A percentile compares a stretch with the other conserved stretches of the same genome.
phyloP scores from a whole-genome alignment of 345 rosid species.

The Arabis hirsuta region DNA sequence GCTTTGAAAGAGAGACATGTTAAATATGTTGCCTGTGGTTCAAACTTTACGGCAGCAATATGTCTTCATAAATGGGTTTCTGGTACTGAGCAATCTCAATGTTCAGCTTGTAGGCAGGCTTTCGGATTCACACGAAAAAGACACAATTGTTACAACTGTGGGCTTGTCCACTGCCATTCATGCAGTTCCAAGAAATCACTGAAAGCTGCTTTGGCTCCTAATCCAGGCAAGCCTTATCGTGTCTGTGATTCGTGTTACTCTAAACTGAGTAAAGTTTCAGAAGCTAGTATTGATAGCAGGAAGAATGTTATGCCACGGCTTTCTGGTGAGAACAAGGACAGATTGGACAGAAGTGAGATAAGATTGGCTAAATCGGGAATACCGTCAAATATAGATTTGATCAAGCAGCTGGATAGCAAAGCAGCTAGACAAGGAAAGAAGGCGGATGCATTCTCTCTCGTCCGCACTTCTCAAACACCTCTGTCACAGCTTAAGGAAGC shows the following conservation, averaged over 20 bases:
- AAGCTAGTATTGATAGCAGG: constrained; percentile 59
- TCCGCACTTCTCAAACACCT: constrained; percentile 73
- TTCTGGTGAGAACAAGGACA: constrained; percentile 92
- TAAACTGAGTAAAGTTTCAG: constrained; percentile 74
- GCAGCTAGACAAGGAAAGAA: constrained; percentile 94
- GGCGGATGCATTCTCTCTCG: constrained; percentile 75
- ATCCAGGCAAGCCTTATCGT: constrained; percentile 85
- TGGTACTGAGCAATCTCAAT: constrained; percentile 89
- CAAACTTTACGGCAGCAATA: constrained; percentile 81
- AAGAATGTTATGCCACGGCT: constrained; percentile 75
- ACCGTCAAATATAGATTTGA: constrained; percentile 84
- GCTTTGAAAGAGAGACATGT: constrained; percentile 91
- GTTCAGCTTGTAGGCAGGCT: constrained; percentile 91
- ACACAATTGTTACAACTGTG: constrained; percentile 97
- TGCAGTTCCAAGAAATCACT: constrained; percentile 88
- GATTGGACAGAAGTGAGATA: constrained; percentile 83
- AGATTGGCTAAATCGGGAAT: constrained; percentile 69
- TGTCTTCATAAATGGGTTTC: constrained; percentile 96
- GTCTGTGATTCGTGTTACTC: constrained; percentile 89
- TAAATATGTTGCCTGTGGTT: constrained; percentile 82
- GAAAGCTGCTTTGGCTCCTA: constrained; percentile 86
- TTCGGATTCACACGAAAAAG: constrained; percentile 93
- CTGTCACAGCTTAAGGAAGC: constrained; percentile 82
- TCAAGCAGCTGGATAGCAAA: constrained; percentile 89
- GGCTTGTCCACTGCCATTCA: constrained; percentile 95